Evolutionary conservation across 371 early-diverging fungal species (phyloP).

Genomic region (Mortierella sp.): DNA sequence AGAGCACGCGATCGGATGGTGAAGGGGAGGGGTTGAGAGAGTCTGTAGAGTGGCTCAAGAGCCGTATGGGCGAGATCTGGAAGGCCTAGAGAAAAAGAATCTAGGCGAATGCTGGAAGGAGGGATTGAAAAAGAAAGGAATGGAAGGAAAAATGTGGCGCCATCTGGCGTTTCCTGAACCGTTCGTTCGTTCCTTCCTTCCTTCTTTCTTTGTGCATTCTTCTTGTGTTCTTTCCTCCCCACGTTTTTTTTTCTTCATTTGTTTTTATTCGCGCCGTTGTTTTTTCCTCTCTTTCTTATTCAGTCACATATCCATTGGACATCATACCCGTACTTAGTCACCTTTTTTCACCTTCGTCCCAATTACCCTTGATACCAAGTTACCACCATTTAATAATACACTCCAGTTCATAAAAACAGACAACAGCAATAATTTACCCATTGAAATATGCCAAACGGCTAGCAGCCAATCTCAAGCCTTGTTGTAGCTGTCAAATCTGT

Average conservation of each 20-base stretch:
- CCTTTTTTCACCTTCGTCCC: not conserved
- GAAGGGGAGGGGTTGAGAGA: constrained; percentile 49
- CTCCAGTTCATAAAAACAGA: not conserved
- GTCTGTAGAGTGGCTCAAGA: constrained; percentile 57
- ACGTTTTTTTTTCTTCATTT: not conserved
- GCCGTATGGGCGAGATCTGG: constrained; percentile 56
- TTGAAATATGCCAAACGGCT: not conserved
- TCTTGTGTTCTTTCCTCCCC: not conserved
- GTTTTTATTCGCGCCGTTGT: not conserved
- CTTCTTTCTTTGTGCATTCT: not conserved
- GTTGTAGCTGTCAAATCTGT: not conserved
- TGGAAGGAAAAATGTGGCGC: not conserved
- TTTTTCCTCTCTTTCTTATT: not conserved
- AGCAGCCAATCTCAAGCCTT: too few relatives aligned
- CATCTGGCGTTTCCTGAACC: not conserved
- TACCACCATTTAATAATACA: not conserved
- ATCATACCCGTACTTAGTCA: not conserved
- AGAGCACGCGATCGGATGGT: constrained; percentile 53
- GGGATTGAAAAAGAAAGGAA: not conserved
- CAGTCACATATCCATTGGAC: not conserved
- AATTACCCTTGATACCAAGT: not conserved
- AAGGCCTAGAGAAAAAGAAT: constrained; percentile 2
- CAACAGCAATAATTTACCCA: constrained; percentile 1
- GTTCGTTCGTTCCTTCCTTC: too few relatives aligned
- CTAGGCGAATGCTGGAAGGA: not conserved